These are phyloP conservation scores for Umbelopsis isabellina DNA, from an alignment of 192 early-diverging fungal species.

Conservation along the genomic window DNA sequence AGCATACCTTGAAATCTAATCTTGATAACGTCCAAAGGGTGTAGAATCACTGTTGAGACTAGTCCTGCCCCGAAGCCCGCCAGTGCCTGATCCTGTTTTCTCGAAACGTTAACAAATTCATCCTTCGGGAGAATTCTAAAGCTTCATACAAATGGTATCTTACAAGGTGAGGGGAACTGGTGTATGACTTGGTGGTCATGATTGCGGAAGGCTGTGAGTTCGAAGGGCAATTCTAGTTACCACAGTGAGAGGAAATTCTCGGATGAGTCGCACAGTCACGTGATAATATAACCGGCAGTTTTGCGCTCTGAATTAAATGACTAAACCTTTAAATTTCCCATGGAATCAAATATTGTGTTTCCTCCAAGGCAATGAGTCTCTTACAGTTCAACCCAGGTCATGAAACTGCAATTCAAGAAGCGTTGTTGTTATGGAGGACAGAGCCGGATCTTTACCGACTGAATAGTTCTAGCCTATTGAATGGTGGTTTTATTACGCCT, in stretches of 20 bases:
- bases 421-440: background rate
- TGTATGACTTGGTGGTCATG: constrained; percentile 22
- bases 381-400: background rate
- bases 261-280: constrained; percentile 12
- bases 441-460: background rate
- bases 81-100: constrained; percentile 78
- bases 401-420: background rate
- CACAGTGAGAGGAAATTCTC: background rate
- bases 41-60: constrained; percentile 78
- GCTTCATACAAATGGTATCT: background rate
- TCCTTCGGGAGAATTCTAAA: background rate
- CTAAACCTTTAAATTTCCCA: too few relatives aligned
- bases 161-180: constrained; percentile 28
- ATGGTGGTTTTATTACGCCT: background rate
- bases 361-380: background rate
- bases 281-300: background rate
- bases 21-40: constrained; percentile 96
- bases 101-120: background rate
- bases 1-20: constrained; percentile 79
- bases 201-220: background rate
- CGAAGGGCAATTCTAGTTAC: background rate
- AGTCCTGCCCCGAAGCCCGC: constrained; percentile 88
- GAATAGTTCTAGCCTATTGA: background rate
- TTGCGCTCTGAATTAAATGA: too few relatives aligned
- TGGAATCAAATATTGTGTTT: too few relatives aligned